Conservation (phyloP, 805 yeast genomes). For the Candida arabinofermentans region DNA sequence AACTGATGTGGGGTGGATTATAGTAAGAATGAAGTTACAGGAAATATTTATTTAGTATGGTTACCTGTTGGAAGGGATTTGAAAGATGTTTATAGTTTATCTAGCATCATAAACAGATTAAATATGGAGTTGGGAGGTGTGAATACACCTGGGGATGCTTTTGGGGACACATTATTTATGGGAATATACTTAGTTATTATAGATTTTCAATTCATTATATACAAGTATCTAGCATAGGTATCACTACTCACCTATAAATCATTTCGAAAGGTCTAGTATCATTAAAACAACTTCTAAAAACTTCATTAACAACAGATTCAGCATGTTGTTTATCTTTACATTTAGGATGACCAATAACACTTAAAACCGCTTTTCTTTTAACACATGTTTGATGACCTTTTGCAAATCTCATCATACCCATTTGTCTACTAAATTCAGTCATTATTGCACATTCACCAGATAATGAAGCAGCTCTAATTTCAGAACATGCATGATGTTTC, state of each 20-base stretch:
- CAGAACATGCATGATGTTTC: conserved; percentile 95
- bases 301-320: conserved; percentile 72
- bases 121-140: too few species aligned
- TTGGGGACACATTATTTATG: too few species aligned
- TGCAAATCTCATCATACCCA: conserved; percentile 30
- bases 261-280: conserved; percentile 96
- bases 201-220: too few species aligned
- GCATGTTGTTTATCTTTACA: conserved; percentile 76
- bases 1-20: too few species aligned
- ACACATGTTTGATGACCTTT: conserved; percentile 91
- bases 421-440: conserved; percentile 60
- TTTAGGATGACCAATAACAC: conserved; percentile 82
- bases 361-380: conserved; percentile 77
- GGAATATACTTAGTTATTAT: too few species aligned
- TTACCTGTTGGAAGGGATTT: too few species aligned
- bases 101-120: too few species aligned
- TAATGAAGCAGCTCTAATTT: conserved; percentile 85
- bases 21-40: too few species aligned
- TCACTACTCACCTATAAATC: conserved; percentile 58
- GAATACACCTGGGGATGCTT: too few species aligned
- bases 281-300: conserved; percentile 88
- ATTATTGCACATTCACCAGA: conserved; percentile 93
- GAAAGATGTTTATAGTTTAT: too few species aligned
- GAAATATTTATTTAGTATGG: too few species aligned
- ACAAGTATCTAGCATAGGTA: background rate